Evolutionary conservation across 179 eudicot species (phyloP).

Genomic region (Corrigiola litoralis): DNA sequence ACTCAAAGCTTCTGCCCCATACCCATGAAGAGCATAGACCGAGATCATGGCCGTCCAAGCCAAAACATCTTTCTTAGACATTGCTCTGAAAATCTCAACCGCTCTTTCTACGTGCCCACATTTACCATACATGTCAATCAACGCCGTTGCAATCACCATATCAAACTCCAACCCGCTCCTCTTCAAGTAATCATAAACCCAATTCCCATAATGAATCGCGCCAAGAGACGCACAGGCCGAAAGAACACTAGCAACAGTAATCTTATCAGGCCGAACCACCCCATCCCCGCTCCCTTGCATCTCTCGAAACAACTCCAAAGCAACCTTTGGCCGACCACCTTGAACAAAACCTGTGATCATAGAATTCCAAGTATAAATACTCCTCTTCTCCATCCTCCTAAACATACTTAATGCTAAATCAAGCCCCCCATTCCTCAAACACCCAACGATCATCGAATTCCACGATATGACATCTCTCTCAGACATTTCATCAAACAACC

Average conservation of each 20-base stretch:
- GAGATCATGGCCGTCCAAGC: conserved; percentile 68
- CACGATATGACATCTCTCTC: conserved; percentile 59
- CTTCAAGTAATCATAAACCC: conserved; percentile 33
- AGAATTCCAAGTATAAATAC: conserved; percentile 54
- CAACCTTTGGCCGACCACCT: conserved; percentile 44
- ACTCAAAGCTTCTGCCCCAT: conserved; percentile 48
- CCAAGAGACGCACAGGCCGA: conserved; percentile 63
- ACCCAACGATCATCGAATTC: conserved; percentile 31
- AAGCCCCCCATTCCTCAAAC: conserved; percentile 36
- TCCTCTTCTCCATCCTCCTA: conserved; percentile 39
- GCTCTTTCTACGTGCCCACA: conserved; percentile 51
- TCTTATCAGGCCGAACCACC: conserved; percentile 44
- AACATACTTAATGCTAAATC: conserved; percentile 44
- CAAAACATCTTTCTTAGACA: conserved; percentile 54
- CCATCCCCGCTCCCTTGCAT: conserved; percentile 24
- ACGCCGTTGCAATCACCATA: conserved; percentile 44
- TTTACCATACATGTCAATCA: conserved; percentile 62
- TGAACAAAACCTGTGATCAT: conserved; percentile 51
- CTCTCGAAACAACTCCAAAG: conserved; percentile 44
- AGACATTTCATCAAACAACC: no score
- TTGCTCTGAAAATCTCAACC: conserved; percentile 60
- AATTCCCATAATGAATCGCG: conserved; percentile 35
- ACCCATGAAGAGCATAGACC: conserved; percentile 50
- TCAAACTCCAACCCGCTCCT: conserved; percentile 55
- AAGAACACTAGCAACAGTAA: conserved; percentile 46